Evolutionary conservation across 1,139 yeast genomes (phyloP), one percentile per base, ranked within the genome.

Genomic region (Hyphopichia pseudoburtonii): DNA sequence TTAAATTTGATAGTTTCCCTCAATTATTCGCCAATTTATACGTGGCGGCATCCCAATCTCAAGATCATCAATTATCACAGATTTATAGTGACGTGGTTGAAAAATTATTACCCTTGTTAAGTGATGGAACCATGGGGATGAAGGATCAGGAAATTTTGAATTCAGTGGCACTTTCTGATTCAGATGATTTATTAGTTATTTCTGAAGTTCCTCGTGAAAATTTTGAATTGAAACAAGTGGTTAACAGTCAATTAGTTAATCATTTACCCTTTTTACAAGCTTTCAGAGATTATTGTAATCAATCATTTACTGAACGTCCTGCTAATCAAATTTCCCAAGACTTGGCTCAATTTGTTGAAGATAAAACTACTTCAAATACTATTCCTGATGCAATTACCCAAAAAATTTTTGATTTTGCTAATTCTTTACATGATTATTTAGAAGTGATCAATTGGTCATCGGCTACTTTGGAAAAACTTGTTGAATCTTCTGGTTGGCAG

Each of bases 381-480:
- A n/a, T n/a, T n/a, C n/a, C n/a, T n/a, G n/a, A n/a, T n/a, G n/a
- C n/a, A n/a, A n/a, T n/a, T n/a, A n/a, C n/a, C n/a, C n/a, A n/a
- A n/a, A n/a, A n/a, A n/a, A n/a, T n/a, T n/a, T n/a, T n/a, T n/a
- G n/a, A n/a, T 3, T 28, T 39, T 11, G 21, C 30, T 5, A 16
- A n/a, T 16, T 28, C 25, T 15, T 32, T 27, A 16, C 14, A 14
- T 21, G 28, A 18, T 24, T 42, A 21, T 30, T 48, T 42, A 28
- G 26, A 25, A 4, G 26, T 35, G 10, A 35, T 50, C 11, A 35
- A 36, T 5, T 41, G 48, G 44, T 17, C 32, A 11, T 29, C 43
- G 27, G 28, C 22, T 9, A 43, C 40, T 11, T 43, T 41, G 19
- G 44, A 46, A 23, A 42, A 41, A 2, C 17, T 41, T 12, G 33